phyloP scores from a whole-genome alignment of 768 basidiomycete species.

The Russula olivacea region DNA sequence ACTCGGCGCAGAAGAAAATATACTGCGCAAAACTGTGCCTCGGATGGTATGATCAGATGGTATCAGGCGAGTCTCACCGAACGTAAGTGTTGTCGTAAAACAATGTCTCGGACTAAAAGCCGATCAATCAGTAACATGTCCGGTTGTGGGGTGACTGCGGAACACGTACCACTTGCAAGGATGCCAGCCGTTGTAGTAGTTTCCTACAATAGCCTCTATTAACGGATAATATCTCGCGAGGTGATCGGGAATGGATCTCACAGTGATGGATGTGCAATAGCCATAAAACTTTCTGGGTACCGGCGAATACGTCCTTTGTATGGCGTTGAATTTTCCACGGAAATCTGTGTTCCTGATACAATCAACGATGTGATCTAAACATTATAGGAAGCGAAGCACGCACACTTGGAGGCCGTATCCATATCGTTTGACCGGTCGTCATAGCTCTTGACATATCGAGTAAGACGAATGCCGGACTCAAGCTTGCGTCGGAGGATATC shows the following conservation, averaged over 20 bases:
- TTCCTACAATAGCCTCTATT: conserved; percentile 38
- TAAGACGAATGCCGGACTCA: conserved; percentile 53
- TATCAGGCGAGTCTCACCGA: conserved; percentile 20
- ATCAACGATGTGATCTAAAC: background rate
- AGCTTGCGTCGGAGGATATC: conserved; percentile 68
- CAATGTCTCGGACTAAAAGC: conserved; percentile 24
- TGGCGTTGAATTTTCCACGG: conserved; percentile 64
- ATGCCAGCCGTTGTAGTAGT: conserved; percentile 69
- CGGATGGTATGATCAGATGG: background rate
- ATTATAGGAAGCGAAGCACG: conserved; percentile 26
- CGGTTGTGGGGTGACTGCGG: background rate
- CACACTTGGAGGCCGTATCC: conserved; percentile 63
- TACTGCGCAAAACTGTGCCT: background rate
- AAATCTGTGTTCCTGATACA: conserved; percentile 41
- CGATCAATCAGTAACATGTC: conserved; percentile 7
- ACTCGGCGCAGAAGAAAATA: background rate
- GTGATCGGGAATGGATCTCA: conserved; percentile 29
- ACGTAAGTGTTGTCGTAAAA: conserved; percentile 24
- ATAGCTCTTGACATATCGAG: conserved; percentile 68
- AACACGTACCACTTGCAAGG: conserved; percentile 60
- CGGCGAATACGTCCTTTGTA: conserved; percentile 71
- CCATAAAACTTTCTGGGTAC: conserved; percentile 71
- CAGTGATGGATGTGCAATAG: conserved; percentile 72
- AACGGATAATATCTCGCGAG: background rate
- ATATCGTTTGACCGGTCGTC: conserved; percentile 63